Base-by-base conservation (phyloP, 2,329 filamentous ascomycete species). In the Fusarium foetens region DNA sequence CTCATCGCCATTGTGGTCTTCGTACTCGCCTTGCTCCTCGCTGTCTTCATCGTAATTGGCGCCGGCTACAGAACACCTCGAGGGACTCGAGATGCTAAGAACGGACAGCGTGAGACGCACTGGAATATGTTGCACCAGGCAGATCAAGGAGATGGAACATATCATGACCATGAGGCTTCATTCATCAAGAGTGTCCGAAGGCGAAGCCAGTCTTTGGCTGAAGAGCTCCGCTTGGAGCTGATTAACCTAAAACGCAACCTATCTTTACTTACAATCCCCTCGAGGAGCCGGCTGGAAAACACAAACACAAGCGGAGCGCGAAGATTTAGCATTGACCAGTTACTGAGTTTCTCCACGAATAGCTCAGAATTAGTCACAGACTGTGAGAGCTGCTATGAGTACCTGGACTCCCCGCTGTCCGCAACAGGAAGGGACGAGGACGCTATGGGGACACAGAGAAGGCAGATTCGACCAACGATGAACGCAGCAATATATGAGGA, bases 1-100 rank as follows among this genome's bases (percentile, higher is more conserved):
- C 68, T 82, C 31, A 69, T 83, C 31, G 80, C 81, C 17, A 63
- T 76, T 19, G 77, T 75, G 17, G 77, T 80, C 48, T 68, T 83
- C 39, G 45, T 80, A 21, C 76, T 83, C 31, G 80, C 82, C 21
- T 73, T 71, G 21, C 66, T 80, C 11, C 72, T 83, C 21, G 76
- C 75, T 27, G 63, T 80, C n/a, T 58, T 82, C 29, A 75, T 83
- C 42, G 76, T 79, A 46, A 66, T 79, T 48, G 78, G 76, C 35
- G 65, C 77, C 27, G 71, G 72, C 12, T 59, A 75, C 31, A 75
- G 73, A 36, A 58, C 72, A n/a, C 57, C 70, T 19, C 23, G 25
- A 31, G 39, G 39, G n/a, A 57, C 57, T 16, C 46, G 49, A 21
- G 75, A 68, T 60, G 60, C 68, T 23, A 71, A 75, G 45, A 62